phyloP scores from a whole-genome alignment of 164 flowering plant species.

The Malania oleifera region DNA sequence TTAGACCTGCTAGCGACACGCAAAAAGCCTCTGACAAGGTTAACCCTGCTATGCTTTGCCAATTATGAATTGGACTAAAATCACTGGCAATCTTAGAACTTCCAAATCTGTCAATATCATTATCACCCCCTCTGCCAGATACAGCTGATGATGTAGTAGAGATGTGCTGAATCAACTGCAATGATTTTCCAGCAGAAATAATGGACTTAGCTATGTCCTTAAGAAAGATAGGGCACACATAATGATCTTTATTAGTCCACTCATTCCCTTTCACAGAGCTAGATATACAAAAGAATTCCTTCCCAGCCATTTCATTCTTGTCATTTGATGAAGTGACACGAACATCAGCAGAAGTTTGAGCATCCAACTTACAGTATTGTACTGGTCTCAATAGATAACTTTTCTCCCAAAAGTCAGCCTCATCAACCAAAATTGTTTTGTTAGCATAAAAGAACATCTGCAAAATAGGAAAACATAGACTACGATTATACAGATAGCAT shows the following conservation, averaged over 20 bases:
- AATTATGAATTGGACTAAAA: conserved; percentile 9
- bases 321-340: conserved; percentile 16
- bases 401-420: conserved; percentile 89
- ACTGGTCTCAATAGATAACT: conserved; percentile 59
- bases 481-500: background rate
- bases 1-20: conserved; percentile 69
- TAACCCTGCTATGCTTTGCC: conserved; percentile 38
- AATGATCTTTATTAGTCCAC: conserved; percentile 22
- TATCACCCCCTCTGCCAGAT: conserved; percentile 18
- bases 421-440: conserved; percentile 53
- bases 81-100: conserved; percentile 11
- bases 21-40: conserved; percentile 81
- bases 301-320: conserved; percentile 29
- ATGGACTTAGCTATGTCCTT: conserved; percentile 70
- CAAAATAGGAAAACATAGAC: conserved; percentile 1
- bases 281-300: conserved; percentile 25
- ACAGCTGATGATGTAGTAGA: conserved; percentile 18
- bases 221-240: conserved; percentile 69
- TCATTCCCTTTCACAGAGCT: conserved; percentile 39
- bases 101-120: conserved; percentile 21
- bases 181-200: conserved; percentile 93
- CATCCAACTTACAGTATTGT: conserved; percentile 22
- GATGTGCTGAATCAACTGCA: conserved; percentile 77
- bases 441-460: conserved; percentile 92
- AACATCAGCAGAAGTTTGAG: conserved; percentile 17